These are phyloP conservation scores for Termitomyces heimii DNA, from an alignment of 768 basidiomycete genomes.

Conservation along the genomic window DNA sequence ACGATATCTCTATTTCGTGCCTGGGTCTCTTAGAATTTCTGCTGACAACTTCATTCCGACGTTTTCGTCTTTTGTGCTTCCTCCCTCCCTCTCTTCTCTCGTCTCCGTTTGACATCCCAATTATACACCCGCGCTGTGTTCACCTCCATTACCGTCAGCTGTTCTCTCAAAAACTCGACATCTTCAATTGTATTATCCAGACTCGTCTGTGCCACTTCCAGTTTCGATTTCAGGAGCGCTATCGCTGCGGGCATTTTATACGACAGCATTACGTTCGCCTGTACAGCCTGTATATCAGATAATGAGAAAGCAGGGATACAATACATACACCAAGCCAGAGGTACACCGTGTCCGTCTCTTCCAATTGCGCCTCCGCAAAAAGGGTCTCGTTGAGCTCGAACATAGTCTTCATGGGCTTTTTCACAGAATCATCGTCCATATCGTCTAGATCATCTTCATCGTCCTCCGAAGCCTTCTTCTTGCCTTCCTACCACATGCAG, in stretches of 20 bases:
- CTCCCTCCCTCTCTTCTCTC: slow-evolving; percentile 46
- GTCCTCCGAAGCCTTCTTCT: slow-evolving; percentile 37
- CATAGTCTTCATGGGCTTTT: slow-evolving; percentile 67
- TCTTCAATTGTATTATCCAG: slow-evolving; percentile 76
- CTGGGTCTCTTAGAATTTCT: no score
- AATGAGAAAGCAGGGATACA: neutral
- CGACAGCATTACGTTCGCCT: slow-evolving; percentile 98
- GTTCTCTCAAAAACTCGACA: slow-evolving; percentile 88
- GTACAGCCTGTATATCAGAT: neutral
- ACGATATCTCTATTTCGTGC: neutral
- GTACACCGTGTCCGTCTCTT: slow-evolving; percentile 84
- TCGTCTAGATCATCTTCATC: slow-evolving; percentile 34
- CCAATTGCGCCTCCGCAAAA: slow-evolving; percentile 85
- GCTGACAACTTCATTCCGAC: neutral
- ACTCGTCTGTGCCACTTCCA: slow-evolving; percentile 59
- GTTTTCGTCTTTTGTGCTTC: slow-evolving; percentile 15
- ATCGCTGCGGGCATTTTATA: slow-evolving; percentile 83
- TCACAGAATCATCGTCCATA: slow-evolving; percentile 31
- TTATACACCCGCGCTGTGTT: slow-evolving; percentile 96
- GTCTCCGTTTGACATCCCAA: slow-evolving; percentile 85
- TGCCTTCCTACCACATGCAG: slow-evolving; percentile 47
- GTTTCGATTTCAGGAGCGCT: slow-evolving; percentile 67
- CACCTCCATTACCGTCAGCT: slow-evolving; percentile 93
- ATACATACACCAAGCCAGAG: slow-evolving; percentile 90
- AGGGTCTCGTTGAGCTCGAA: slow-evolving; percentile 97